Conservation (phyloP, 768 basidiomycete genomes). For the Xerocomellus chrysenteron region DNA sequence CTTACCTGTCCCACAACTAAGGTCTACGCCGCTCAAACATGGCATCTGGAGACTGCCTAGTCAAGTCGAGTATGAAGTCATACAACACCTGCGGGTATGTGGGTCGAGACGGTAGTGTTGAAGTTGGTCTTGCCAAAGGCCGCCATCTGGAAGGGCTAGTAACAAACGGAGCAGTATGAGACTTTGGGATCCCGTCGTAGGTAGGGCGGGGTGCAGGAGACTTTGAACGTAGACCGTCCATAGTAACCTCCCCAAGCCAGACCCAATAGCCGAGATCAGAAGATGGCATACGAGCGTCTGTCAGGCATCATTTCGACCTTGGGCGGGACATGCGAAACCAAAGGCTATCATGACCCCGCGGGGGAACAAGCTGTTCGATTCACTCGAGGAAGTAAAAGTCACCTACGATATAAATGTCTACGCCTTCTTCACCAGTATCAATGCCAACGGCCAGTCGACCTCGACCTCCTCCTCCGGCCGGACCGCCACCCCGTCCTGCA, state of each 20-base stretch:
- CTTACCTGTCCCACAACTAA: constrained; percentile 80
- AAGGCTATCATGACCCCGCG: too few relatives aligned
- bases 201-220: neutral
- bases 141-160: constrained; percentile 38
- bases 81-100: constrained; percentile 69
- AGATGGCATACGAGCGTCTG: too few relatives aligned
- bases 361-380: neutral
- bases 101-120: constrained; percentile 65
- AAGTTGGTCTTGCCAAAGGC: constrained; percentile 70
- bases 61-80: constrained; percentile 59
- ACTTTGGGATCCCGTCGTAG: neutral
- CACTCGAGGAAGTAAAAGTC: neutral
- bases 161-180: neutral
- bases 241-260: too few relatives aligned
- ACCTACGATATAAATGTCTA: neutral
- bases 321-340: too few relatives aligned
- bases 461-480: constrained; percentile 31
- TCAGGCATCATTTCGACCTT: too few relatives aligned
- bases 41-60: constrained; percentile 31
- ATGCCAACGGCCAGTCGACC: constrained; percentile 45
- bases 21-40: constrained; percentile 58
- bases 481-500: constrained; percentile 16
- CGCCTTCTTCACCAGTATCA: constrained; percentile 23
- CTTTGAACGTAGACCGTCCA: too few relatives aligned
- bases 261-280: too few relatives aligned